These are phyloP conservation scores for Pseudopithomyces chartarum DNA, from an alignment of 2,329 filamentous ascomycete genomes.

Conservation along the genomic window DNA sequence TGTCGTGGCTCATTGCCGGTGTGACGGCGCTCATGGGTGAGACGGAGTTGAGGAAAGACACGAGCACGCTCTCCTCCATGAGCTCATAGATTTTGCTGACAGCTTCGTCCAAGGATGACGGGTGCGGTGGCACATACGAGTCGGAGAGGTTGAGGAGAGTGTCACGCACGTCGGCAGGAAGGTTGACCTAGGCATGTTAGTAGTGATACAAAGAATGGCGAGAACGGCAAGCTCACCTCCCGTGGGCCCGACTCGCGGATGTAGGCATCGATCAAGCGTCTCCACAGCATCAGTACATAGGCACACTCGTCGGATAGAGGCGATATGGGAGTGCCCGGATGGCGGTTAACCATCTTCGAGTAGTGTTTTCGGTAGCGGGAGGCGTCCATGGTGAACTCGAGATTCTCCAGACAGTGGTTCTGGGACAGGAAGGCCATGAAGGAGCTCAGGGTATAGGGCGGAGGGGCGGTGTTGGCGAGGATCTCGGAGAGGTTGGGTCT, in stretches of 20 bases:
- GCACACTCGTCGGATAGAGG: constrained; percentile 64
- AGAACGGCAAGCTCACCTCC: constrained; percentile 31
- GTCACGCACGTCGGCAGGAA: constrained; percentile 85
- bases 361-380: constrained; percentile 78
- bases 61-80: constrained; percentile 95
- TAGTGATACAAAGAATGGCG: not conserved
- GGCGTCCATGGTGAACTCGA: constrained; percentile 96
- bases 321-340: constrained; percentile 52
- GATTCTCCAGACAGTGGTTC: constrained; percentile 93
- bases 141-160: constrained; percentile 70
- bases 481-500: constrained; percentile 85
- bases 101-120: constrained; percentile 78
- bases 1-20: constrained; percentile 48
- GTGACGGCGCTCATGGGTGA: constrained; percentile 54
- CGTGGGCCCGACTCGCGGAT: constrained; percentile 58
- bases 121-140: constrained; percentile 68
- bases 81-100: constrained; percentile 90
- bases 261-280: constrained; percentile 86
- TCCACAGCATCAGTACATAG: constrained; percentile 82
- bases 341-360: constrained; percentile 60
- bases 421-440: constrained; percentile 97
- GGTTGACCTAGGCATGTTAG: constrained; percentile 60
- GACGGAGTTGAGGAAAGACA: constrained; percentile 82
- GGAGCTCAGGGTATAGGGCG: constrained; percentile 87
- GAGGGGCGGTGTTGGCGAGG: constrained; percentile 79